Evolutionary conservation across 2,329 filamentous ascomycete species (phyloP), one percentile per base, ranked within the genome.

Genomic region (Polychaeton citri): DNA sequence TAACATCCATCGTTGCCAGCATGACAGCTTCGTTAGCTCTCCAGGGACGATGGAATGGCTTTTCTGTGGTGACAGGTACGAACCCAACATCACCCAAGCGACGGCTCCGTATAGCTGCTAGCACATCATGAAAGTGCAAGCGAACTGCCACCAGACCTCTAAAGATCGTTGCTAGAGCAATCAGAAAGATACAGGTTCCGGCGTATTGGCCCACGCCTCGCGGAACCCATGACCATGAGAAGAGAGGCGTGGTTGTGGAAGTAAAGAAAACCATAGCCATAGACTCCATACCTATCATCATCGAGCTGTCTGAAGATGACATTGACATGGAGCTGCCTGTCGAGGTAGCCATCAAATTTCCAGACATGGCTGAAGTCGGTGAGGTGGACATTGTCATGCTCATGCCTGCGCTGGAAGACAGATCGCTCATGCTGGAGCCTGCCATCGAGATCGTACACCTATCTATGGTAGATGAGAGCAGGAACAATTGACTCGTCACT

Each of bases 101-200:
- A 15, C 24, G 24, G 24, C 24, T 28, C 12, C 7, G 12, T 10
- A 35, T n/a, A 51, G 18, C 6, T 37, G 32, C 3, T 35, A 28
- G 15, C 12, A 28, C 24, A 7, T 28, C 24, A 15, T 28, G 31
- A 19, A 53, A 43, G 38, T 49, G 48, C 26, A 37, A 32, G 18
- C 52, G 32, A 1, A 52, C 4, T 2, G 50, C 51, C 4, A 55
- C 32, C 13, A 55, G 65, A 15, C 65, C 64, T 34, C 86, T 81
- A 52, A 80, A 76, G 32, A 79, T 49, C 39, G 76, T 66, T 38
- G 78, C 75, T 33, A 95, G 74, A 30, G 79, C 47, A 53, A 93
- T 77, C 38, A 95, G 70, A 62, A 95, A 94, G 58, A 94, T 81
- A 65, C 87, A 90, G 18, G 85, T 90, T 35, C 76, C 87, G 2